phyloP scores from a whole-genome alignment of 2,329 filamentous ascomycete species.

The Neophaeococcomyces aloes region DNA sequence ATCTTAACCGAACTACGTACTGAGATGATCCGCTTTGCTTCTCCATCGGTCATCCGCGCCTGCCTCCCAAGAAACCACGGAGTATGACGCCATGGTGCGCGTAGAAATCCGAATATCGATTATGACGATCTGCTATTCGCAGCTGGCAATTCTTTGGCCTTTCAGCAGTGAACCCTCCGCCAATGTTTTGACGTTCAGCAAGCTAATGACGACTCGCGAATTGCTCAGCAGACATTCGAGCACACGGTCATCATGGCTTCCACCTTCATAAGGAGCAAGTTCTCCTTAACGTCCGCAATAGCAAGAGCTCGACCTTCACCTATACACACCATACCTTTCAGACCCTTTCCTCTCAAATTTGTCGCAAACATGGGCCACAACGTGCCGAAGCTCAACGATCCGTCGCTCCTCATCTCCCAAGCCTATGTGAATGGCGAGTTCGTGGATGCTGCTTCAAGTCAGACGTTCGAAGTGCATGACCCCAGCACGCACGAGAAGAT shows the following conservation, averaged over 20 bases:
- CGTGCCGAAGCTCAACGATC: slow-evolving; percentile 53
- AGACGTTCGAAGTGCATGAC: slow-evolving; percentile 85
- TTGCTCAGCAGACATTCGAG: background rate
- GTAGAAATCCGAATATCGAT: background rate
- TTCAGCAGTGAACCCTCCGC: background rate
- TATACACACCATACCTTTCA: slow-evolving; percentile 1
- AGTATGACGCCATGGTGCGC: background rate
- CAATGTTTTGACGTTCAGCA: background rate
- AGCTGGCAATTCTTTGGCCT: too few relatives aligned
- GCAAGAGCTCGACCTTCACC: slow-evolving; percentile 5
- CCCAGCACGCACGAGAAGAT: slow-evolving; percentile 73
- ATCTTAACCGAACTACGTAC: too few relatives aligned
- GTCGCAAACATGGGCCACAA: slow-evolving; percentile 19
- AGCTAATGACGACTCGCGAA: background rate
- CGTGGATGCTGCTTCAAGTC: slow-evolving; percentile 71
- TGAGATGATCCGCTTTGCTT: background rate
- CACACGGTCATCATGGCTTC: slow-evolving; percentile 1
- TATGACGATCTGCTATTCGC: background rate
- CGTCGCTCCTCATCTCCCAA: slow-evolving; percentile 72
- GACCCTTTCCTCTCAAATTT: slow-evolving; percentile 10
- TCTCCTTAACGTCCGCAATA: slow-evolving; percentile 4
- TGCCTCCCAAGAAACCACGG: background rate
- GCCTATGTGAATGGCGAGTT: slow-evolving; percentile 89
- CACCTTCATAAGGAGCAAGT: slow-evolving; percentile 1
- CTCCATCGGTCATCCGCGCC: background rate